These are phyloP conservation scores for Moesziomyces sp. DNA, from an alignment of 1,284 basidiomycete species.

Conservation along the genomic window DNA sequence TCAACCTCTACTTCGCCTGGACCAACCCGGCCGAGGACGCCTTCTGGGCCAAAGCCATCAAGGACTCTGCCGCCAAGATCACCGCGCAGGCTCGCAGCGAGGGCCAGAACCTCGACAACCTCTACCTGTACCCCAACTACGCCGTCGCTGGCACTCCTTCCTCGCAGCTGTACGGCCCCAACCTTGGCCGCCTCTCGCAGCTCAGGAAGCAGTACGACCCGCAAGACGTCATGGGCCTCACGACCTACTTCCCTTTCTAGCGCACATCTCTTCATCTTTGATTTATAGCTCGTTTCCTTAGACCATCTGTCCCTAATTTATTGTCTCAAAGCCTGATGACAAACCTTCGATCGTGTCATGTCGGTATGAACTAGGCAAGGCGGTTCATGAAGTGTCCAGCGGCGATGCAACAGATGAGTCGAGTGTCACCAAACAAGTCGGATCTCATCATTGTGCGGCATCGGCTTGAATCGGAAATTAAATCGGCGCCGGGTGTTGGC, in stretches of 20 bases:
- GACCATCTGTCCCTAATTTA: no score
- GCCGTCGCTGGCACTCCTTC: slow-evolving; percentile 44
- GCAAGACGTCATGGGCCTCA: slow-evolving; percentile 49
- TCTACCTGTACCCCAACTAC: slow-evolving; percentile 58
- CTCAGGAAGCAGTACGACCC: slow-evolving; percentile 48
- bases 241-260: slow-evolving; percentile 55
- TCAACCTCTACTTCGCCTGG: slow-evolving; percentile 59
- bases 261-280: not conserved
- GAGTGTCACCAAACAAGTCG: no score
- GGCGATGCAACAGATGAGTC: no score
- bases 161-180: slow-evolving; percentile 36
- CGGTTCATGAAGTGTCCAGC: no score
- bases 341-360: no score
- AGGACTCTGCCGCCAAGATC: slow-evolving; percentile 32
- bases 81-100: slow-evolving; percentile 38
- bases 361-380: no score
- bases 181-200: slow-evolving; percentile 35
- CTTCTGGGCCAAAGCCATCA: slow-evolving; percentile 47
- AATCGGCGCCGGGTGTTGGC: slow-evolving; percentile 8
- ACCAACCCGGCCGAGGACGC: slow-evolving; percentile 45
- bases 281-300: not conserved
- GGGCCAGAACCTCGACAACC: slow-evolving; percentile 52
- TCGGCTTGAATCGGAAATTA: not conserved
- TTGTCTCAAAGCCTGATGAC: no score
- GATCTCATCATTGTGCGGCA: no score